These are phyloP conservation scores for Thielaviopsis euricoi DNA, from an alignment of 2,329 filamentous ascomycete species.

Conservation along the genomic window DNA sequence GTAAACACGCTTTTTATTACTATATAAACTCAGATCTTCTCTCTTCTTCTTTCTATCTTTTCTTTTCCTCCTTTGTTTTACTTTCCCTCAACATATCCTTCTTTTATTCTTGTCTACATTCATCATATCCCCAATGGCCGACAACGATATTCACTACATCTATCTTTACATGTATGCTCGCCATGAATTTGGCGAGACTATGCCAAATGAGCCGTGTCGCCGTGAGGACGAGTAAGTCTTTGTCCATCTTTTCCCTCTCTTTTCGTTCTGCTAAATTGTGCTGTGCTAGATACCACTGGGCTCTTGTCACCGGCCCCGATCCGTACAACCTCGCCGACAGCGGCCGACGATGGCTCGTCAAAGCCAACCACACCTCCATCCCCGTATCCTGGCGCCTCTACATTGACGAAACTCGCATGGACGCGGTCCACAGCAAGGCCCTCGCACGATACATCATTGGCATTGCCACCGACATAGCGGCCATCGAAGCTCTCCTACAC, in stretches of 20 bases:
- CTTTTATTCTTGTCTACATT: not conserved
- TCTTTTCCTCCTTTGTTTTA: not conserved
- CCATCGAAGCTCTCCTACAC: not conserved
- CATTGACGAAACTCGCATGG: conserved; percentile 3
- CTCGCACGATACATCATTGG: not conserved
- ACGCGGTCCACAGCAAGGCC: not conserved
- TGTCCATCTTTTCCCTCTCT: no score
- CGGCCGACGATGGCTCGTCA: conserved; percentile 2
- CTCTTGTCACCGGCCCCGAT: not conserved
- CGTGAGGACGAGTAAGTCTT: not conserved
- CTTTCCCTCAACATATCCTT: not conserved
- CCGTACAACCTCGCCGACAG: not conserved
- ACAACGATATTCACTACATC: not conserved
- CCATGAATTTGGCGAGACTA: not conserved
- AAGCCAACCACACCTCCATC: not conserved
- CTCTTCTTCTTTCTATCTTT: not conserved
- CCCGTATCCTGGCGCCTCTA: not conserved
- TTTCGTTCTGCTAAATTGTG: no score
- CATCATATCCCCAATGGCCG: not conserved
- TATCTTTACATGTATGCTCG: conserved; percentile 2
- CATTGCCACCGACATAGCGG: not conserved
- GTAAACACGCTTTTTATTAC: not conserved
- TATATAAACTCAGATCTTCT: not conserved
- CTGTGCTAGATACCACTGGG: conserved; percentile 6
- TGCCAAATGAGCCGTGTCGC: not conserved